A percentile compares a stretch with the other conserved stretches of the same genome.
phyloP scores from a whole-genome alignment of 305 asterid species.

The Solanum hybrid region DNA sequence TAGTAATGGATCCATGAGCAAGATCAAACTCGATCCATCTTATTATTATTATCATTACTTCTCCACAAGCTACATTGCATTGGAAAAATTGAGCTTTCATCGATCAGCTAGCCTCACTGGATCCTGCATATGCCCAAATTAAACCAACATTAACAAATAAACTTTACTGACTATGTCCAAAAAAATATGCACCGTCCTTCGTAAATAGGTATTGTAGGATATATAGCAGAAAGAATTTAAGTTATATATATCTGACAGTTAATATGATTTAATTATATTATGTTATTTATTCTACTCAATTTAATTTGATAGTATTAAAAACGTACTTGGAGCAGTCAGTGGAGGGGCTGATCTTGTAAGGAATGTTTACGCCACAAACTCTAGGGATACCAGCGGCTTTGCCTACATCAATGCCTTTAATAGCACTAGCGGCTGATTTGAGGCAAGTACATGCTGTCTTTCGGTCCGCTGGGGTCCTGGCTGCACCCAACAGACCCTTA shows the following conservation, averaged over 20 bases:
- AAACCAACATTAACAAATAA: too few species aligned
- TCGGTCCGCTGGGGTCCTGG: neutral
- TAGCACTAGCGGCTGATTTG: too few species aligned
- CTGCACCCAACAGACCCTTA: neutral
- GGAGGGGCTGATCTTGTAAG: neutral
- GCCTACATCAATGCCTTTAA: neutral
- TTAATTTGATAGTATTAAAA: too few species aligned
- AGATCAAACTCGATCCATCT: neutral
- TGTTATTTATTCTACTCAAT: too few species aligned
- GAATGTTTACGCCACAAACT: neutral
- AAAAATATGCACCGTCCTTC: too few species aligned
- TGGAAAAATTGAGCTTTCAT: neutral
- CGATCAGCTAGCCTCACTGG: neutral
- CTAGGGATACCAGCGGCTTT: slow-evolving; percentile 6
- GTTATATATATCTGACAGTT: too few species aligned
- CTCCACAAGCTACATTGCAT: neutral
- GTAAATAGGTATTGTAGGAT: too few species aligned
- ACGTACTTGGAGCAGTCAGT: slow-evolving; percentile 3
- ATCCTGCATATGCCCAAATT: too few species aligned
- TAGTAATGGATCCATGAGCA: neutral
- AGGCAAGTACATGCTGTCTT: neutral
- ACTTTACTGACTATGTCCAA: too few species aligned
- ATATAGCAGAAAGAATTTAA: too few species aligned
- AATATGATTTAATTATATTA: too few species aligned
- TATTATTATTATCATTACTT: neutral